phyloP scores from a whole-genome alignment of 768 basidiomycete genomes.

The Boletus pseudo-olivaceus region DNA sequence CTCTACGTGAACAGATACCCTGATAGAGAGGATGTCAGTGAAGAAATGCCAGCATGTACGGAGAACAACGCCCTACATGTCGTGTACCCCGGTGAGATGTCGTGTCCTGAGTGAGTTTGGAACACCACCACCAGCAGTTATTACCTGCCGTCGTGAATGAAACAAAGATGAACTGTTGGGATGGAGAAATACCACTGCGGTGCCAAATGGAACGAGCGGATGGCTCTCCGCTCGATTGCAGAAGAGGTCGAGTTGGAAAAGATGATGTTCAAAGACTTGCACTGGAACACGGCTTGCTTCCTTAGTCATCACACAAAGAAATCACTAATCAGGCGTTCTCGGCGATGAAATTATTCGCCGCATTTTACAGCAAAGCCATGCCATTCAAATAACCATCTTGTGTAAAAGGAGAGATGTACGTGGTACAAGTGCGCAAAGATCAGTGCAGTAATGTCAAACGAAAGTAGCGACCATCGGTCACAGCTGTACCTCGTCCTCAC shows the following conservation, averaged over 20 bases:
- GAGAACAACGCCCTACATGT: constrained; percentile 15
- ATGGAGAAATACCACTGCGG: neutral
- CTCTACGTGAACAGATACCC: constrained; percentile 48
- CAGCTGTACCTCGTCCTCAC: constrained; percentile 12
- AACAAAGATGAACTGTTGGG: no score
- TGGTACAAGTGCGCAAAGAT: neutral
- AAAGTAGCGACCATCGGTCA: neutral
- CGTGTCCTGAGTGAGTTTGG: neutral
- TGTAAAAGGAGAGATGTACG: neutral
- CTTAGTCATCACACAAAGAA: constrained; percentile 18
- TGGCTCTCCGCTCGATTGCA: neutral
- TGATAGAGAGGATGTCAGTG: constrained; percentile 9
- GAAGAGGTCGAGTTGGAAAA: constrained; percentile 2
- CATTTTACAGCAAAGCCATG: neutral
- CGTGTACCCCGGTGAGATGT: constrained; percentile 5
- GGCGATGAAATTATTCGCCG: neutral
- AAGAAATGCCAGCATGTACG: neutral
- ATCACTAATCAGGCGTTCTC: neutral
- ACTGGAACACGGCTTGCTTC: neutral
- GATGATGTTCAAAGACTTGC: neutral
- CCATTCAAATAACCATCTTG: neutral
- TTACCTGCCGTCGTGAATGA: neutral
- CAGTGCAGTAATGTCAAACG: neutral
- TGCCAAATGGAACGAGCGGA: neutral
- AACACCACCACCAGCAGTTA: constrained; percentile 3